Percentiles rank a stretch among this genome's conserved stretches.
Conservation (phyloP, 1,139 yeast genomes). For the Zygotorulaspora mrakii region DNA sequence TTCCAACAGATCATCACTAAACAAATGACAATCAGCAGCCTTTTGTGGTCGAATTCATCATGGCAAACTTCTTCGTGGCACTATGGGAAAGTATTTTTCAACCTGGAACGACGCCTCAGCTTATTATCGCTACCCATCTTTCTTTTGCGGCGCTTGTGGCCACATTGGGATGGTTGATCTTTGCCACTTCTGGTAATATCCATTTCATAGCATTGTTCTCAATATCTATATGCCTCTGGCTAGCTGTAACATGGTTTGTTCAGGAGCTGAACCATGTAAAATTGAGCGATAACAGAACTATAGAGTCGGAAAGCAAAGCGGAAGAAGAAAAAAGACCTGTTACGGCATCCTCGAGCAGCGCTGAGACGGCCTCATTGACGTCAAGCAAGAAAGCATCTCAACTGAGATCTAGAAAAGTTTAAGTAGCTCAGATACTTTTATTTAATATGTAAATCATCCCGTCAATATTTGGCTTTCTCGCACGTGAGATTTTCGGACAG, state of each 20-base stretch:
- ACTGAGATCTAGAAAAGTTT: slow-evolving; percentile 20
- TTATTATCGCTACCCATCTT: slow-evolving; percentile 72
- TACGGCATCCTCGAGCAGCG: background rate
- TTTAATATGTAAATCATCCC: background rate
- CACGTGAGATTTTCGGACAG: slow-evolving; percentile 1
- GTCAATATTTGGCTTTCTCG: background rate
- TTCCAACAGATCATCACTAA: no score
- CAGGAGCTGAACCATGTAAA: slow-evolving; percentile 59
- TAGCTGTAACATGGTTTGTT: slow-evolving; percentile 82
- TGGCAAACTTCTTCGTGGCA: slow-evolving; percentile 50
- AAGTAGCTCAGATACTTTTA: slow-evolving; percentile 1
- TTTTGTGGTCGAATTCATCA: slow-evolving; percentile 1
- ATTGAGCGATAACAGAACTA: slow-evolving; percentile 36
- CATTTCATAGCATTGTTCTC: slow-evolving; percentile 74
- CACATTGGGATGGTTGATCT: slow-evolving; percentile 56
- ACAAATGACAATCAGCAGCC: background rate
- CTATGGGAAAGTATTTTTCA: slow-evolving; percentile 89
- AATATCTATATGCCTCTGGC: slow-evolving; percentile 71
- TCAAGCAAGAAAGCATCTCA: slow-evolving; percentile 9
- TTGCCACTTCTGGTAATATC: slow-evolving; percentile 56
- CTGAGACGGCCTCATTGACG: slow-evolving; percentile 9
- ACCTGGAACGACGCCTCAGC: slow-evolving; percentile 92
- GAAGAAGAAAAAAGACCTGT: slow-evolving; percentile 11
- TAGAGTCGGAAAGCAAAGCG: slow-evolving; percentile 2
- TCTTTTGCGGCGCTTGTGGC: slow-evolving; percentile 55